Base-by-base conservation (phyloP, 2,329 filamentous ascomycete genomes). In the Sporothrix pseudoabietina region DNA sequence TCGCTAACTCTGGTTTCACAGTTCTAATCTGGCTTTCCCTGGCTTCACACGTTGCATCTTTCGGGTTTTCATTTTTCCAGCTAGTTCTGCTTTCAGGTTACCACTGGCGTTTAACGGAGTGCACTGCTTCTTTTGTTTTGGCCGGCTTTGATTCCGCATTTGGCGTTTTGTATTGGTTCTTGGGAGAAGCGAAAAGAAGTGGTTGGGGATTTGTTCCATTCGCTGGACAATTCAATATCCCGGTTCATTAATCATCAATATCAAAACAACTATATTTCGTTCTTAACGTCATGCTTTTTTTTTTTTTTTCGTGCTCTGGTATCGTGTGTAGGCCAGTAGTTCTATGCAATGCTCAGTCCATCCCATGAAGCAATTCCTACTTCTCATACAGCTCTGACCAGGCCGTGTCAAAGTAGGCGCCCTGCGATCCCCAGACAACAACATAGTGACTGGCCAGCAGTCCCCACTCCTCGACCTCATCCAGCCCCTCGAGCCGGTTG, bases 391-490 rank as follows among this genome's bases (percentile, higher is more conserved):
- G 41, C 80, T 83, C 73, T 81, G 71, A 70, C 76, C 78, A 78
- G 12, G 76, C 63, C 44, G 76, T 75, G 55, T 65, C 65, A 65
- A 84, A 81, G 7, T 79, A 82, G 1, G 78, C 80, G 44, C 90
- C 89, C 77, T 88, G 90, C 88, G 92, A 97, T 0, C 91, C 96
- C 95, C 95, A 98, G 4, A 90, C 90, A 59, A 99, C 87, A 76
- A 94, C 90, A 79, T 99, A 99, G 84, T 99, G 96, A 76, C 87
- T 89, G 0, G 94, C 93, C 77, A 99, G 82, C 77, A 99, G 82
- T 78, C 91, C 87, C 92, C 96, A 97, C 83, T 99, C 96, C 82
- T 99, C 96, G 32, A 98, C 87, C 82, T 99, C 96, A 82, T 99
- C 96, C 75, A 99, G 82, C 78, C 96, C 94, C 81, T 99, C 94